These are phyloP conservation scores for Skeletonema costatum DNA, from an alignment of 108 stramenopile genomes.

Conservation along the genomic window DNA sequence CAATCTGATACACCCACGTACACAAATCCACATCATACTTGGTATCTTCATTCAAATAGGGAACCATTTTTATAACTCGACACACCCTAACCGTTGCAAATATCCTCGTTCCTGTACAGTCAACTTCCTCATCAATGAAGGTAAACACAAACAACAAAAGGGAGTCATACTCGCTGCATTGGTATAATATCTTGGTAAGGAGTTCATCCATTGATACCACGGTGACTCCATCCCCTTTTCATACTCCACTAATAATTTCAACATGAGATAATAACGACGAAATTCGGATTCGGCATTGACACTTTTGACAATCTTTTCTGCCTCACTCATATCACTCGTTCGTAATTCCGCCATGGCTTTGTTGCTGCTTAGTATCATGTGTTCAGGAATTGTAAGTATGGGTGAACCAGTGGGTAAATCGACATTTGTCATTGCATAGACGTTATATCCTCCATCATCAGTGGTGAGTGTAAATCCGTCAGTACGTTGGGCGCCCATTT, in stretches of 20 bases:
- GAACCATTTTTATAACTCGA: slow-evolving; percentile 16
- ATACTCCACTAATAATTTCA: slow-evolving; percentile 50
- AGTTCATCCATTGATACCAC: slow-evolving; percentile 51
- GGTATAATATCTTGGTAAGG: slow-evolving; percentile 54
- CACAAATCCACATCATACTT: slow-evolving; percentile 47
- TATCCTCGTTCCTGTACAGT: slow-evolving; percentile 28
- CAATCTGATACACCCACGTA: slow-evolving; percentile 58
- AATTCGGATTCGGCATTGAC: slow-evolving; percentile 22
- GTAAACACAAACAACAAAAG: slow-evolving; percentile 33
- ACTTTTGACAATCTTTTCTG: slow-evolving; percentile 32
- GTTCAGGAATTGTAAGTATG: slow-evolving; percentile 47
- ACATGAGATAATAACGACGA: slow-evolving; percentile 40
- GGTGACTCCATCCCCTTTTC: slow-evolving; percentile 45
- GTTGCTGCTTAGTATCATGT: slow-evolving; percentile 37
- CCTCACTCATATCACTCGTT: not conserved
- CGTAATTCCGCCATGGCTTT: slow-evolving; percentile 45
- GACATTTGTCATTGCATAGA: slow-evolving; percentile 35
- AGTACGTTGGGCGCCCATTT: slow-evolving; percentile 36
- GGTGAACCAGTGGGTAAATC: slow-evolving; percentile 52
- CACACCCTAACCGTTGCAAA: slow-evolving; percentile 15
- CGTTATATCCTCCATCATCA: slow-evolving; percentile 37
- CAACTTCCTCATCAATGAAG: slow-evolving; percentile 22
- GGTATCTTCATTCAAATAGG: slow-evolving; percentile 40
- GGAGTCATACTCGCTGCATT: slow-evolving; percentile 64
- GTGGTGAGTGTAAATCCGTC: slow-evolving; percentile 49